phyloP scores from a whole-genome alignment of 805 yeast species.

The Candida lessepsii region DNA sequence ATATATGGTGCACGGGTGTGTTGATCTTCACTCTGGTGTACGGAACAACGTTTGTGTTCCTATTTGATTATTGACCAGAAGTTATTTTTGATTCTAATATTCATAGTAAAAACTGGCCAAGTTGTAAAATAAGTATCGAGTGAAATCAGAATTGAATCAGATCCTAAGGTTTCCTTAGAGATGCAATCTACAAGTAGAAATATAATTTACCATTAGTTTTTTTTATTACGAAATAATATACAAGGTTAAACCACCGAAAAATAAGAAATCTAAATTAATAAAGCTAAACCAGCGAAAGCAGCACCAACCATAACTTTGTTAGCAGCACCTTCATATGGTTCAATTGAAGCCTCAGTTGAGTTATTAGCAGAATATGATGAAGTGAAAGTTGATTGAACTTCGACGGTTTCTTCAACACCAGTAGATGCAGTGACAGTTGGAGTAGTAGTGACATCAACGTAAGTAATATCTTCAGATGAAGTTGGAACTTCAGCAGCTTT shows the following conservation, averaged over 20 bases:
- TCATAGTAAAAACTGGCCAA: too few species aligned
- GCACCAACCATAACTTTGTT: slow-evolving; percentile 29
- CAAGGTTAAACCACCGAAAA: slow-evolving; percentile 5
- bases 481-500: slow-evolving; percentile 7
- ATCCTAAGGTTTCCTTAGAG: too few species aligned
- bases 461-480: slow-evolving; percentile 20
- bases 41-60: too few species aligned
- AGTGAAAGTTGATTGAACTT: slow-evolving; percentile 38
- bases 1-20: too few species aligned
- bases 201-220: too few species aligned
- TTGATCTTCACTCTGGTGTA: too few species aligned
- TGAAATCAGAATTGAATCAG: too few species aligned
- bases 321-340: slow-evolving; percentile 33
- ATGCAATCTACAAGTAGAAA: too few species aligned
- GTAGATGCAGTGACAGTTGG: slow-evolving; percentile 49
- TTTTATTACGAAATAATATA: slow-evolving; percentile 3
- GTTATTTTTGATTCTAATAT: too few species aligned
- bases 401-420: slow-evolving; percentile 44
- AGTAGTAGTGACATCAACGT: slow-evolving; percentile 50
- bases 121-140: too few species aligned
- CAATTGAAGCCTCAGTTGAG: slow-evolving; percentile 23
- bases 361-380: slow-evolving; percentile 23
- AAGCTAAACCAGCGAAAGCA: slow-evolving; percentile 40
- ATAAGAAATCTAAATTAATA: slow-evolving; percentile 27
- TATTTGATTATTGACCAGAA: too few species aligned